A percentile compares a stretch with the other conserved stretches of the same genome.
These are phyloP conservation scores for Dactylellina haptotyla DNA, from an alignment of 2,329 filamentous ascomycete genomes.

Conservation along the genomic window DNA sequence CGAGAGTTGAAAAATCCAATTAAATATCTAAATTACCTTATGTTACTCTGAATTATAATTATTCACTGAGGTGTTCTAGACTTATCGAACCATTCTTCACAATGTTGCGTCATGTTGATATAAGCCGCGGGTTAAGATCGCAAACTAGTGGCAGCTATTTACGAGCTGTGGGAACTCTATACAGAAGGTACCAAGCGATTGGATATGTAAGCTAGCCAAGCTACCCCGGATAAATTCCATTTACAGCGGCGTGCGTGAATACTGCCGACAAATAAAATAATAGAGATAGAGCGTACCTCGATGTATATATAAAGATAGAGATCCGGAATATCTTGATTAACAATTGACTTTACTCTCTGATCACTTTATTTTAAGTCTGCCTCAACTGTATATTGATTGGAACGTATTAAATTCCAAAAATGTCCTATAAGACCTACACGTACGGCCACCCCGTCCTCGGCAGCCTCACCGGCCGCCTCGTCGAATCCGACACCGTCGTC, in stretches of 20 bases:
- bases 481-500: constrained; percentile 34
- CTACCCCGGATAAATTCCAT: neutral
- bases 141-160: too few relatives aligned
- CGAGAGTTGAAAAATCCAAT: neutral
- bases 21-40: neutral
- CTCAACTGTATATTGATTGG: too few relatives aligned
- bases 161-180: constrained; percentile 1
- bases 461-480: constrained; percentile 37
- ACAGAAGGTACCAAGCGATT: constrained; percentile 11
- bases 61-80: neutral
- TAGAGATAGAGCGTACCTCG: too few relatives aligned
- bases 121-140: neutral
- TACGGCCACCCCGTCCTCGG: constrained; percentile 33
- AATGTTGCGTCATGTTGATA: neutral
- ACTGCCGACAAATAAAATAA: too few relatives aligned
- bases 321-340: too few relatives aligned
- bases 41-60: neutral
- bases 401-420: neutral
- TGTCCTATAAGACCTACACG: constrained; percentile 22
- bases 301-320: neutral
- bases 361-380: too few relatives aligned
- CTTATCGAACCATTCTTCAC: neutral
- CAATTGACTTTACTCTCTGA: too few relatives aligned
- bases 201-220: neutral
- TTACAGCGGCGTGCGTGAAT: too few relatives aligned